Evolutionary conservation across 108 stramenopile species (phyloP), one percentile per base, ranked within the genome.

Genomic region (Nitzschia sp.): DNA sequence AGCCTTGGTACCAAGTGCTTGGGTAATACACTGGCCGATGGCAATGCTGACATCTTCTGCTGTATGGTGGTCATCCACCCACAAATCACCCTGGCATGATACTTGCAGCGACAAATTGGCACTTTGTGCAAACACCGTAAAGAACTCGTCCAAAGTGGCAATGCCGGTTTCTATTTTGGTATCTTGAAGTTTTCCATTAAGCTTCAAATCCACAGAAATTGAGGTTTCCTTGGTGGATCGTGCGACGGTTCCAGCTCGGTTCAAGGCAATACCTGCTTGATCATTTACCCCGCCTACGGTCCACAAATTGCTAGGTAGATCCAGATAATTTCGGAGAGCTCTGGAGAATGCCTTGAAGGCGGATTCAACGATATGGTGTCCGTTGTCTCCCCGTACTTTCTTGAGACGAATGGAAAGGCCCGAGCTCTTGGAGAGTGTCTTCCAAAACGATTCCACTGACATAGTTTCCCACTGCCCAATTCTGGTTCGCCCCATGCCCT

Each of bases 61-160:
- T 10, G 96, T 93, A 73, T 98, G 97, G 72, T 98, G 97, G 79
- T 98, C 97, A 72, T 98, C 97, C 12, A 98, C 93, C 79, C 90
- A 89, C 63, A 94, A 74, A 67, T 98, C 97, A 24, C 97, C 97
- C 21, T 78, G 58, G 73, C 94, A 95, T 38, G 67, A 54, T 9
- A 94, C 73, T 26, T 76, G 66, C 0, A 96, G 69, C 34, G 85
- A 81, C 58, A 95, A 80, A n/a, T 67, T 41, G 25, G 92, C 90
- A 42, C 83, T 77, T 50, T 80, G 62, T 12, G 85, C 92, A 51
- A 96, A 51, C 10, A 68, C 63, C 1, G 72, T 77, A 37, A 91
- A 79, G 63, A 98, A 91, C 41, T 76, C 70, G 80, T 98, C 92
- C 71, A 98, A 68, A 19, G 87, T 81, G 8, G 80, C 69, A 26